phyloP scores from a whole-genome alignment of 225 moss, liverwort and hornwort genomes.

The Polytrichum commune region DNA sequence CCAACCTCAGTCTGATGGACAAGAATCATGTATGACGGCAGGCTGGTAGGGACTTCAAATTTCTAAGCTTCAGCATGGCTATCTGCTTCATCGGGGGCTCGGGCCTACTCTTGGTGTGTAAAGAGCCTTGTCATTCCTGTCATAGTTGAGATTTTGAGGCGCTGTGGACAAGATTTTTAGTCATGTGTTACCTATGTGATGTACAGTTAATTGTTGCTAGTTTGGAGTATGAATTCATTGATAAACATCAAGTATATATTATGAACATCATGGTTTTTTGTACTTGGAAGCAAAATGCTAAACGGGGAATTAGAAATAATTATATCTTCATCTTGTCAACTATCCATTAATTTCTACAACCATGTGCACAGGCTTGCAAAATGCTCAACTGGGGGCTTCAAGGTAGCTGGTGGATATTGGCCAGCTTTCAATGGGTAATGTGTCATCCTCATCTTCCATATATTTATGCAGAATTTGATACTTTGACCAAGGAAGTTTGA shows the following conservation, averaged over 20 bases:
- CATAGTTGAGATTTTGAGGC: too few relatives aligned
- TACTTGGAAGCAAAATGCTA: neutral
- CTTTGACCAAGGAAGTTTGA: too few relatives aligned
- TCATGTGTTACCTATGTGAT: too few relatives aligned
- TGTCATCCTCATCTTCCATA: neutral
- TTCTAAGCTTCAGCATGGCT: slow-evolving; percentile 82
- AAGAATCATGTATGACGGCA: slow-evolving; percentile 13
- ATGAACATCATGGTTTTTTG: too few relatives aligned
- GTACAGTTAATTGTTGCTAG: too few relatives aligned
- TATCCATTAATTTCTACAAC: neutral
- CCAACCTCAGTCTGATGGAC: neutral
- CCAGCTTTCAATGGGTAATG: slow-evolving; percentile 76
- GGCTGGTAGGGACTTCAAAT: slow-evolving; percentile 88
- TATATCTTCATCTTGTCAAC: neutral
- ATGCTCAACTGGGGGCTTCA: slow-evolving; percentile 51
- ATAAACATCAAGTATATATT: too few relatives aligned
- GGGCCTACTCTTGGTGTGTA: slow-evolving; percentile 57
- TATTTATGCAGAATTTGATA: neutral
- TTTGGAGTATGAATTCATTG: too few relatives aligned
- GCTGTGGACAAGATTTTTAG: too few relatives aligned
- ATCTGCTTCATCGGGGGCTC: slow-evolving; percentile 74
- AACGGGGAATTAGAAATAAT: neutral
- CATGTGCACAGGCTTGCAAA: slow-evolving; percentile 46
- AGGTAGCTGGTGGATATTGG: slow-evolving; percentile 95
- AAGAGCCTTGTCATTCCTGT: too few relatives aligned